Evolutionary conservation across 257 asterid species (phyloP), one percentile per base, ranked within the genome.

Genomic region (Phtheirospermum japonicum): DNA sequence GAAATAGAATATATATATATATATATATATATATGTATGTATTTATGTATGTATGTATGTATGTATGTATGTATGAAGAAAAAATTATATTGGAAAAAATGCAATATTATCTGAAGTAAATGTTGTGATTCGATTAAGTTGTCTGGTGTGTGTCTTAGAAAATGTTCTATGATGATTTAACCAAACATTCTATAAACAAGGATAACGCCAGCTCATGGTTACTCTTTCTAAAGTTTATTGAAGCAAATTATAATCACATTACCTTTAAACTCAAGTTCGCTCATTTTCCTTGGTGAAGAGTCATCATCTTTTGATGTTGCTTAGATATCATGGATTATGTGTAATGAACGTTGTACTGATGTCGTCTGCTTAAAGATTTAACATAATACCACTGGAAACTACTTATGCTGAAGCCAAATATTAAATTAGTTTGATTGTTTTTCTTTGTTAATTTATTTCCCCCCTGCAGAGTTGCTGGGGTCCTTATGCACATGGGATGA

Each of bases 401-500:
- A 17, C 50, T 17, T 67, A 39, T 42, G 34, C 31, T 52, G 26
- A 62, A 56, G 37, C 37, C 13, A 33, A 28, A 36, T 51, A 14
- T 62, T 36, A 53, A 67, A 10, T 48, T 42, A 16, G 53, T 58
- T 45, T 32, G 45, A 45, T 5, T 18, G 16, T 30, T 74, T 32
- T 26, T 50, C 68, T 57, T 19, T 17, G 39, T 14, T 42, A 7
- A 12, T 5, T 4, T 40, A n/a, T 67, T 43, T 43, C 4, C 32
- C 32, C 40, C 36, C 49, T 64, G 36, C 87, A 91, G 98, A 77
- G 70, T 76, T 85, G 85, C 73, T 76, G 95, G 83, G 94, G 94
- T 52, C 89, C 90, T 62, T 71, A 75, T 75, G 87, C 82, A 36
- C 87, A 82, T 71, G 95, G 96, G 75, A 79, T 84, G 91, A 91